phyloP scores from a whole-genome alignment of 208 protist genomes.

The Spironucleus salmonicida region DNA sequence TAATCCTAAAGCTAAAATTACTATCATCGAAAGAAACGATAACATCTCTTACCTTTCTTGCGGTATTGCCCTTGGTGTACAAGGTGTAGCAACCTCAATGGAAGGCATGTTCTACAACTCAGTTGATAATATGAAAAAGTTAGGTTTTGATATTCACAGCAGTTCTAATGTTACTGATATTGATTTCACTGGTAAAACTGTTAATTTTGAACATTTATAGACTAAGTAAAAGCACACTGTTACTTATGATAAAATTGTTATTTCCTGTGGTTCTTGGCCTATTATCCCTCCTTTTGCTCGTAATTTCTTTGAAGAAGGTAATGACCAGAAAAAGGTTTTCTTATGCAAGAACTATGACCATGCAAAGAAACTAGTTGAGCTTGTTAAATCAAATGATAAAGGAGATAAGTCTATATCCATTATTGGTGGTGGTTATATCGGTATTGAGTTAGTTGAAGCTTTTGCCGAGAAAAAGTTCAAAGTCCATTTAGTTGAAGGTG shows the following conservation, averaged over 20 bases:
- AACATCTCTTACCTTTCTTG: constrained; percentile 19
- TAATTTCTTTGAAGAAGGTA: no score
- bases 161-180: neutral
- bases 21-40: constrained; percentile 2
- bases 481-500: neutral
- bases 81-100: neutral
- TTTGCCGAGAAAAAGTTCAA: neutral
- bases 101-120: constrained; percentile 4
- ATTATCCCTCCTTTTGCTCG: neutral
- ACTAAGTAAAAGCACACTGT: neutral
- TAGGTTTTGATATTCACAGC: neutral
- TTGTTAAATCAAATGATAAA: neutral
- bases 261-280: constrained; percentile 8
- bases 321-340: neutral
- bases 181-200: constrained; percentile 14
- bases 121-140: neutral
- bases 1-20: neutral
- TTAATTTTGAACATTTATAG: neutral
- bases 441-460: constrained; percentile 2
- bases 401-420: neutral
- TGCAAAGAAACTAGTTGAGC: neutral
- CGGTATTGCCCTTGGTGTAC: constrained; percentile 23
- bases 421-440: constrained; percentile 24
- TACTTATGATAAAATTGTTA: constrained; percentile 1
- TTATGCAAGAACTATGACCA: constrained; percentile 28